phyloP scores from a whole-genome alignment of 2,329 filamentous ascomycete genomes.

The Talaromyces sp. region DNA sequence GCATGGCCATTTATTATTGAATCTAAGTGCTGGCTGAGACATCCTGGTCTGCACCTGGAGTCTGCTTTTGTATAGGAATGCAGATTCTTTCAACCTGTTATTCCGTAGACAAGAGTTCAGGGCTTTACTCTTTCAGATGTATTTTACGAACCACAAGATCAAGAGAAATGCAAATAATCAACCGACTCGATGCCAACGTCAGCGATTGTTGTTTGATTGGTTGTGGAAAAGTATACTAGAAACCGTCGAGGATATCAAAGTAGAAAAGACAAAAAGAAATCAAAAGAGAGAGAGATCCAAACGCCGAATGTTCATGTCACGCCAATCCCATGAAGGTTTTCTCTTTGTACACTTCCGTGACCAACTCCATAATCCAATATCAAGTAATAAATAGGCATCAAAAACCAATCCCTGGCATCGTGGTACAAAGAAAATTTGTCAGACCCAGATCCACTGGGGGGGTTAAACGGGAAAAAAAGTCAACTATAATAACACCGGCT shows the following conservation, averaged over 20 bases:
- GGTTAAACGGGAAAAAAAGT: constrained; percentile 3
- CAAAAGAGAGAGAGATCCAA: background rate
- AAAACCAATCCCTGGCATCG: background rate
- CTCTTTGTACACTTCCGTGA: constrained; percentile 12
- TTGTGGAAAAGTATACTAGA: background rate
- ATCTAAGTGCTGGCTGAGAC: no score
- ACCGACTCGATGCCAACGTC: background rate
- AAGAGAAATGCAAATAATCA: background rate
- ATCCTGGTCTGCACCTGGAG: no score
- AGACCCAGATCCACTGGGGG: background rate
- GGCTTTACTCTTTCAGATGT: no score
- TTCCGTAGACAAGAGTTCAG: no score
- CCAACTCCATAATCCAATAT: constrained; percentile 10
- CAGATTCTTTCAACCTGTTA: no score
- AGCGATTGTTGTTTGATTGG: background rate
- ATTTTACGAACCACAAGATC: background rate
- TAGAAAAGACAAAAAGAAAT: background rate
- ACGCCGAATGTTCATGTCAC: constrained; percentile 7
- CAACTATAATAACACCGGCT: constrained; percentile 6
- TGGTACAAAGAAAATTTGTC: background rate
- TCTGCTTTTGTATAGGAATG: no score
- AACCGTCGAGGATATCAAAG: constrained; percentile 6
- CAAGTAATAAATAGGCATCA: background rate
- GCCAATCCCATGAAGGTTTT: constrained; percentile 10
- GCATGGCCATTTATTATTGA: no score